phyloP scores from a whole-genome alignment of 805 yeast species.

The Barnettozyma sp. region DNA sequence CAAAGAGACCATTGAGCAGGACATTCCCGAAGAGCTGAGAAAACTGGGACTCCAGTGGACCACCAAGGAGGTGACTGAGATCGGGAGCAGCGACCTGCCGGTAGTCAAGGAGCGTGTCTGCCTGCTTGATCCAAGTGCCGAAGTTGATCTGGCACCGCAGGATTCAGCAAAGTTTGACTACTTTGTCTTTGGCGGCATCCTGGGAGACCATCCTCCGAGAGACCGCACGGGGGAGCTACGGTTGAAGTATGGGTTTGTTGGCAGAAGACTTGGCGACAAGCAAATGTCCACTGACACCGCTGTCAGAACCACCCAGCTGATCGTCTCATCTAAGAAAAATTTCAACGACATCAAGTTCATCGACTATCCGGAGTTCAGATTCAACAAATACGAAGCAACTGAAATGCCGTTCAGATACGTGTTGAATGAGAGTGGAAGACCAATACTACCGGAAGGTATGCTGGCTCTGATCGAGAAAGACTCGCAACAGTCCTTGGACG shows the following conservation, averaged over 20 bases:
- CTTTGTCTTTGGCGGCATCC: slow-evolving; percentile 93
- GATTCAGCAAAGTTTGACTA: slow-evolving; percentile 68
- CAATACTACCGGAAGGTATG: slow-evolving; percentile 92
- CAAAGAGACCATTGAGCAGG: slow-evolving; percentile 45
- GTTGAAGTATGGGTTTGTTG: slow-evolving; percentile 71
- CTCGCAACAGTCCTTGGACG: slow-evolving; percentile 76
- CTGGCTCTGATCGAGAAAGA: slow-evolving; percentile 76
- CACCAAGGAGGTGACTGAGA: slow-evolving; percentile 53
- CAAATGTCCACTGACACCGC: slow-evolving; percentile 99
- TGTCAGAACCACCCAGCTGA: slow-evolving; percentile 79
- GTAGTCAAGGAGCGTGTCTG: slow-evolving; percentile 60
- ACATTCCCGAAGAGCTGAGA: slow-evolving; percentile 55
- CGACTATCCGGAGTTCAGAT: slow-evolving; percentile 91
- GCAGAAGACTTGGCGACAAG: slow-evolving; percentile 77
- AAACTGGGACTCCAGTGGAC: slow-evolving; percentile 78
- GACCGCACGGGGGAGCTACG: slow-evolving; percentile 91
- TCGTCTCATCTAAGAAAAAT: slow-evolving; percentile 47
- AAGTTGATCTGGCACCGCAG: slow-evolving; percentile 59
- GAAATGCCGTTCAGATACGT: slow-evolving; percentile 98
- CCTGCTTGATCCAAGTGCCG: slow-evolving; percentile 84
- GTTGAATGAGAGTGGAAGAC: slow-evolving; percentile 52
- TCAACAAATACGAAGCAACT: slow-evolving; percentile 81
- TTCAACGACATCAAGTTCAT: slow-evolving; percentile 77
- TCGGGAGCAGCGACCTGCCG: slow-evolving; percentile 28
- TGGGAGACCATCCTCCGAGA: slow-evolving; percentile 87